phyloP scores from a whole-genome alignment of 2,329 filamentous ascomycete species.

The Fusarium buxicola region DNA sequence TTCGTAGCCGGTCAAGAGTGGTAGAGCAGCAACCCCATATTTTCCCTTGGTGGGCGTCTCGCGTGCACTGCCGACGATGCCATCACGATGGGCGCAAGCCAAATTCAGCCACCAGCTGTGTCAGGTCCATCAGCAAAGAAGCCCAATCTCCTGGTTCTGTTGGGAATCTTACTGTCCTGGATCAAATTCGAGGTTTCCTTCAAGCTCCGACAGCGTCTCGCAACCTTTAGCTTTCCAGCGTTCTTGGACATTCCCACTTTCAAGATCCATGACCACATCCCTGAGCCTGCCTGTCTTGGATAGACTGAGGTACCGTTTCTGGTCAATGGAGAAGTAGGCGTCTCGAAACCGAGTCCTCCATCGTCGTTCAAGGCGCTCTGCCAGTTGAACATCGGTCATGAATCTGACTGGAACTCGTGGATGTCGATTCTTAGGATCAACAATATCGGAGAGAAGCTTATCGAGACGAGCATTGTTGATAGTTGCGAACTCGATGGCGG shows the following conservation, averaged over 20 bases:
- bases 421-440: constrained; percentile 47
- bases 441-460: constrained; percentile 58
- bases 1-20: constrained; percentile 64
- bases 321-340: constrained; percentile 59
- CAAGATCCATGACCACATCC: constrained; percentile 55
- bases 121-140: constrained; percentile 32
- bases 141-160: not conserved
- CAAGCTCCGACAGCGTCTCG: constrained; percentile 53
- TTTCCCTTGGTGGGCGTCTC: constrained; percentile 60
- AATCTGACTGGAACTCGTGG: constrained; percentile 46
- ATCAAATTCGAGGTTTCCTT: constrained; percentile 57
- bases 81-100: constrained; percentile 66
- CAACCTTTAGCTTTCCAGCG: constrained; percentile 53
- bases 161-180: constrained; percentile 59
- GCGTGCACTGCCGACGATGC: constrained; percentile 59
- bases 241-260: constrained; percentile 45
- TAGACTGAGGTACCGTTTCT: constrained; percentile 54
- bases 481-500: constrained; percentile 53
- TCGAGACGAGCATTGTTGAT: constrained; percentile 56
- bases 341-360: constrained; percentile 60
- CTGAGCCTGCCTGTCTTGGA: constrained; percentile 54
- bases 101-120: constrained; percentile 70
- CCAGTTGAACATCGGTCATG: constrained; percentile 51
- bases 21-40: constrained; percentile 61
- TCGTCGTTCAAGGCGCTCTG: constrained; percentile 54